Evolutionary conservation across 2,329 filamentous ascomycete genomes (phyloP).

Genomic region (Ascosphaera apis): DNA sequence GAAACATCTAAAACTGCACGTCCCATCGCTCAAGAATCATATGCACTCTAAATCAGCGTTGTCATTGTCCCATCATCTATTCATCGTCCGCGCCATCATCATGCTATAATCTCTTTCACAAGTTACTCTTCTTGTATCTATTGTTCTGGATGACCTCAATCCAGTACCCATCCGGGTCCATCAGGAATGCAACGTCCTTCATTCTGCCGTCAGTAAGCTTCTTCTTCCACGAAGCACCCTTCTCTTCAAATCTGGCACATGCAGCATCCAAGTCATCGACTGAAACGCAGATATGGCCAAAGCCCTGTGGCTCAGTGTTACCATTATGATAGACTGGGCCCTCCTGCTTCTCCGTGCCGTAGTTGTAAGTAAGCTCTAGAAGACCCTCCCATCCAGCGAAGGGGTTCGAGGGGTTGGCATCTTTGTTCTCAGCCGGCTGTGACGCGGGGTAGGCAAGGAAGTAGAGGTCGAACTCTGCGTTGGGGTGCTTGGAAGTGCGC

Average conservation of each 20-base stretch:
- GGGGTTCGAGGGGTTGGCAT: constrained; percentile 27
- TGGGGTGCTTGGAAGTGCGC: constrained; percentile 45
- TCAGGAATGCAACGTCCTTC: constrained; percentile 80
- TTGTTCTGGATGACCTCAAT: constrained; percentile 51
- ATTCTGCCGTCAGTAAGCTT: constrained; percentile 70
- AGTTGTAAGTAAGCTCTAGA: constrained; percentile 73
- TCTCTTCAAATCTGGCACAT: constrained; percentile 62
- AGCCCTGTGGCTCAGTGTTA: constrained; percentile 77
- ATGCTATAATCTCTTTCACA: constrained; percentile 12
- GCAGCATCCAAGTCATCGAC: constrained; percentile 80
- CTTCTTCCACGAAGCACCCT: constrained; percentile 84
- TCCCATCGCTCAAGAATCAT: too few species aligned
- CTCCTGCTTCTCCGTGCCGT: constrained; percentile 52
- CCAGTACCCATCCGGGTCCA: constrained; percentile 79
- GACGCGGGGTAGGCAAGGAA: constrained; percentile 60
- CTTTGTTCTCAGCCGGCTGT: constrained; percentile 29
- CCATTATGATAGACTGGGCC: constrained; percentile 78
- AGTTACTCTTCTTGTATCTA: constrained; percentile 18
- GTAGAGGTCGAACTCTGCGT: constrained; percentile 67
- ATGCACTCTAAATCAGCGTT: too few species aligned
- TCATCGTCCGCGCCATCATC: neutral
- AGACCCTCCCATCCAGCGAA: constrained; percentile 55
- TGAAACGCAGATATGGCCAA: constrained; percentile 72
- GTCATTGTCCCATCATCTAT: neutral
- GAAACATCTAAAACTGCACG: too few species aligned